These are phyloP conservation scores for Gossypium australe DNA, from an alignment of 345 rosid species.

Conservation along the genomic window DNA sequence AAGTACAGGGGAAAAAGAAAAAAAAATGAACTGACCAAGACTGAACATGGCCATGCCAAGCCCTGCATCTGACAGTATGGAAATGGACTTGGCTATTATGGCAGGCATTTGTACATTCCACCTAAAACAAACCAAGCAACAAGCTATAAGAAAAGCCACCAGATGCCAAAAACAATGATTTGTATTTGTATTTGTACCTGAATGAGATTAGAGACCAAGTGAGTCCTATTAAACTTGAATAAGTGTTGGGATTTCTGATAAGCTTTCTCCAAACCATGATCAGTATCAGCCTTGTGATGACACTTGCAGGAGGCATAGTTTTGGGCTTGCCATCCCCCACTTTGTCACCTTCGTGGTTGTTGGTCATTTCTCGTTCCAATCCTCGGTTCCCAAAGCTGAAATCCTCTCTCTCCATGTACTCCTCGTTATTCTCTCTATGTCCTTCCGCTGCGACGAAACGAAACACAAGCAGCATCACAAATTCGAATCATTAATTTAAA, in stretches of 20 bases:
- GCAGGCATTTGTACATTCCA: slow-evolving; percentile 96
- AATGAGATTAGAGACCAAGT: slow-evolving; percentile 87
- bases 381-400: slow-evolving; percentile 79
- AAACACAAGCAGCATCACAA: background rate
- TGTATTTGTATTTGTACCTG: slow-evolving; percentile 37
- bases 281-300: slow-evolving; percentile 93
- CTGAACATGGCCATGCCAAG: slow-evolving; percentile 99
- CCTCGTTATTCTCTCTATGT: slow-evolving; percentile 36
- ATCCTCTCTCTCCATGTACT: slow-evolving; percentile 68
- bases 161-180: background rate
- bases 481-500: background rate
- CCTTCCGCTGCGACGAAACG: slow-evolving; percentile 27
- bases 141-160: background rate
- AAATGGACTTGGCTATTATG: slow-evolving; percentile 85
- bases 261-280: slow-evolving; percentile 99
- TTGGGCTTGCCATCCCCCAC: slow-evolving; percentile 49
- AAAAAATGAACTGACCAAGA: slow-evolving; percentile 69
- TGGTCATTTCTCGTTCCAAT: slow-evolving; percentile 35
- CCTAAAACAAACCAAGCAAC: slow-evolving; percentile 36
- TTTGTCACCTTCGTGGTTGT: slow-evolving; percentile 44
- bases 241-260: slow-evolving; percentile 93
- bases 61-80: slow-evolving; percentile 99
- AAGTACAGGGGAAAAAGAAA: background rate
- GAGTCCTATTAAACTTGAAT: slow-evolving; percentile 92
- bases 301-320: slow-evolving; percentile 92